phyloP scores from a whole-genome alignment of 1,139 yeast genomes.

The Casaregolazyma suthepensis region DNA sequence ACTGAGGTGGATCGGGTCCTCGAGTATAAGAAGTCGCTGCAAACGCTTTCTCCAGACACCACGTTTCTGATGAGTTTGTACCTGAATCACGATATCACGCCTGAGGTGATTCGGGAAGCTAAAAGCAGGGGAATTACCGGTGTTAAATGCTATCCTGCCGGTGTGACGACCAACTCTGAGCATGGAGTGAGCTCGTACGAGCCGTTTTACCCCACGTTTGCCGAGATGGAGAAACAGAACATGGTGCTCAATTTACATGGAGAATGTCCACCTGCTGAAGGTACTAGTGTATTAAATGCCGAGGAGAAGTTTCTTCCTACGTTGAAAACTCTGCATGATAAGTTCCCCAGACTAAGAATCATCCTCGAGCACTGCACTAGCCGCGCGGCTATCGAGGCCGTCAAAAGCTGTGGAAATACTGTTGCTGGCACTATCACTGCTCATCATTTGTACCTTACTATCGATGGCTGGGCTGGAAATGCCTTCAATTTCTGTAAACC shows the following conservation, averaged over 20 bases:
- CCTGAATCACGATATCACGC: slow-evolving; percentile 69
- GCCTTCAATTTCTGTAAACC: slow-evolving; percentile 96
- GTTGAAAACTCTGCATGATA: slow-evolving; percentile 62
- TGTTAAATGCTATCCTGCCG: slow-evolving; percentile 95
- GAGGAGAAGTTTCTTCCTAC: slow-evolving; percentile 95
- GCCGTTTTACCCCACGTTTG: slow-evolving; percentile 79
- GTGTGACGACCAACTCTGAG: slow-evolving; percentile 96
- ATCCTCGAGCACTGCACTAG: slow-evolving; percentile 95
- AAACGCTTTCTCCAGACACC: slow-evolving; percentile 70
- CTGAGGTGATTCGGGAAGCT: slow-evolving; percentile 75
- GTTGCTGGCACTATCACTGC: slow-evolving; percentile 96
- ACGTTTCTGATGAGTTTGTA: slow-evolving; percentile 90
- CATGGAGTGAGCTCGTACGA: slow-evolving; percentile 86
- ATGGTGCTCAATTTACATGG: slow-evolving; percentile 88
- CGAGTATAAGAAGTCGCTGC: slow-evolving; percentile 59
- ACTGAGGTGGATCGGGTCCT: slow-evolving; percentile 71
- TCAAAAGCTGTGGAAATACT: slow-evolving; percentile 59
- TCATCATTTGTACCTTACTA: slow-evolving; percentile 81
- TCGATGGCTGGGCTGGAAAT: slow-evolving; percentile 96
- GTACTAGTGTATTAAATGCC: slow-evolving; percentile 85
- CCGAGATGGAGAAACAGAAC: slow-evolving; percentile 73
- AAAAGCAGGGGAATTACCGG: slow-evolving; percentile 66
- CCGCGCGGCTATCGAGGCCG: slow-evolving; percentile 73
- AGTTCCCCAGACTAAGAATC: slow-evolving; percentile 82
- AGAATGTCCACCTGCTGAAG: slow-evolving; percentile 68